Percentiles rank a stretch among this genome's conserved stretches.
Evolutionary conservation across 495 filamentous ascomycete genomes (phyloP).

Genomic region (Stereocaulon alpinum): DNA sequence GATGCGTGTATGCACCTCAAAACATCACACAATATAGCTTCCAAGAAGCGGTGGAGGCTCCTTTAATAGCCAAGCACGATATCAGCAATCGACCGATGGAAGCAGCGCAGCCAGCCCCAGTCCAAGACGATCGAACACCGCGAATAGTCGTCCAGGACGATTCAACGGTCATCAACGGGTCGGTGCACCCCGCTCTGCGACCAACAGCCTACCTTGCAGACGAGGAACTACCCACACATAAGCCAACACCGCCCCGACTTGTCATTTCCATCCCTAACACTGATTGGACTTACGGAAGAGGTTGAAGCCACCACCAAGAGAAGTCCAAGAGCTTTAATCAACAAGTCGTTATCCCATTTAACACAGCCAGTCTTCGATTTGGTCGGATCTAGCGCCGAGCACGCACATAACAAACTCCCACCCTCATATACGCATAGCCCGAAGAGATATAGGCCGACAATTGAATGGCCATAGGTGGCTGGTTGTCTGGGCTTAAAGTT

Average conservation of each 20-base stretch:
- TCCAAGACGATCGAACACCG: not conserved
- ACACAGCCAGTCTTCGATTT: not conserved
- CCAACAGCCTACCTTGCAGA: constrained; percentile 10
- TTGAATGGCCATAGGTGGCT: not conserved
- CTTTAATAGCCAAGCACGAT: constrained; percentile 15
- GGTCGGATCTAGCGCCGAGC: not conserved
- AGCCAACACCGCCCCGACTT: not conserved
- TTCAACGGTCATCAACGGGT: constrained; percentile 11
- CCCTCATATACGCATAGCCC: not conserved
- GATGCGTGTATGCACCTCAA: constrained; percentile 14
- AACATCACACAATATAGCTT: constrained; percentile 9
- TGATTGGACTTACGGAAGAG: constrained; percentile 17
- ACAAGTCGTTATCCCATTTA: not conserved
- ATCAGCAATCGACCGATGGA: not conserved
- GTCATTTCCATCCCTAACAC: constrained; percentile 8
- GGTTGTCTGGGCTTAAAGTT: not conserved
- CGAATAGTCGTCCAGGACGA: not conserved
- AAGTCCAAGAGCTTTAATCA: not conserved
- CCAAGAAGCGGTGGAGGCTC: constrained; percentile 14
- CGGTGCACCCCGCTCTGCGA: constrained; percentile 15
- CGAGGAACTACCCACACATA: not conserved
- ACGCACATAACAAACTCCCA: not conserved
- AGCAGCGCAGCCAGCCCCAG: not conserved
- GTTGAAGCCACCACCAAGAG: not conserved
- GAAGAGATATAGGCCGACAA: not conserved